These are phyloP conservation scores for Candida sp. DNA, from an alignment of 1,139 yeast genomes.

Conservation along the genomic window DNA sequence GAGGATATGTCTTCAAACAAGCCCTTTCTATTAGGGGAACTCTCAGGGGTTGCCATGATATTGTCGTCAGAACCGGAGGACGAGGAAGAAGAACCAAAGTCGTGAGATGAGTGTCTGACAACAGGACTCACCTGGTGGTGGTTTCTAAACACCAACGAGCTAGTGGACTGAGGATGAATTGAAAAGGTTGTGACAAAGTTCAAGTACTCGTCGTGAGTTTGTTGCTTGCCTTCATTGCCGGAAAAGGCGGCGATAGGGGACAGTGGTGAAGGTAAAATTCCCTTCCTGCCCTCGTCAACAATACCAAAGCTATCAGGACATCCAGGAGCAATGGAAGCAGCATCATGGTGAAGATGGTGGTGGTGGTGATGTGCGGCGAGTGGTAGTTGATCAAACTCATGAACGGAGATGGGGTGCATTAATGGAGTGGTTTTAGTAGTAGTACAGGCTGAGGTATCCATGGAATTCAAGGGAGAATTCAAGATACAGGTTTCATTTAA, in stretches of 20 bases:
- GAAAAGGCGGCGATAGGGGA: slow-evolving; percentile 1
- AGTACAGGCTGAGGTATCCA: slow-evolving; percentile 2
- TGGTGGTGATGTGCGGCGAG: not conserved
- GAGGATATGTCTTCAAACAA: not conserved
- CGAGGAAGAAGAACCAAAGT: not conserved
- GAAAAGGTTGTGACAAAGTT: not conserved
- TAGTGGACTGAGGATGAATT: not conserved
- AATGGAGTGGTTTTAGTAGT: slow-evolving; percentile 5
- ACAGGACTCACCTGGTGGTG: not conserved
- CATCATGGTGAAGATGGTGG: not conserved
- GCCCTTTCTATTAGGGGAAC: not conserved
- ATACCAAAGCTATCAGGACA: not conserved
- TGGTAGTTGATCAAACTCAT: slow-evolving; percentile 1
- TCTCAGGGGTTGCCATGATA: not conserved
- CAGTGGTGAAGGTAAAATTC: slow-evolving; percentile 3
- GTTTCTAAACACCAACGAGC: not conserved
- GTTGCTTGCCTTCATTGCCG: not conserved
- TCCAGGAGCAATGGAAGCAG: not conserved
- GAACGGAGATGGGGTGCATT: not conserved
- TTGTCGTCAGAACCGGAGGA: not conserved
- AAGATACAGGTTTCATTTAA: slow-evolving; percentile 4
- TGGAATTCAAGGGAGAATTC: slow-evolving; percentile 4
- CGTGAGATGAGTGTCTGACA: not conserved
- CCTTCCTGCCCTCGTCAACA: not conserved
- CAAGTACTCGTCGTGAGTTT: slow-evolving; percentile 1